phyloP scores from a whole-genome alignment of 495 filamentous ascomycete genomes.

The Penicillium longicatenatum region DNA sequence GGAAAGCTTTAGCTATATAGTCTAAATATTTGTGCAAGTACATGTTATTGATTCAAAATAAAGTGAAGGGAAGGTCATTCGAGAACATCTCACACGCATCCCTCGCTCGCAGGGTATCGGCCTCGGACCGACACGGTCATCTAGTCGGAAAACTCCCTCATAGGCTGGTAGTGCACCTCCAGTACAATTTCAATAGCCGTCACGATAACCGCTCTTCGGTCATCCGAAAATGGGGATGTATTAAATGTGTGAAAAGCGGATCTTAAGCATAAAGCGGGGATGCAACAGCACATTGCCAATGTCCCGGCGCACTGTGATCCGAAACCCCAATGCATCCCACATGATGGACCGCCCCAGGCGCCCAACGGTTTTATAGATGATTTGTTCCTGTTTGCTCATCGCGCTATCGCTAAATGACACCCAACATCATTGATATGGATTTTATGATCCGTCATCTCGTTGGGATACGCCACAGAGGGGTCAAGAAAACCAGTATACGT shows the following conservation, averaged over 20 bases:
- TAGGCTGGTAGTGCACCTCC: not conserved
- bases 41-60: no score
- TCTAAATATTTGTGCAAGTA: no score
- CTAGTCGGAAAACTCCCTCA: not conserved
- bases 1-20: not conserved
- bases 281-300: not conserved
- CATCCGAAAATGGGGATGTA: not conserved
- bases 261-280: slow-evolving; percentile 1
- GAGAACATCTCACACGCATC: no score
- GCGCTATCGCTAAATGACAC: not conserved
- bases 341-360: not conserved
- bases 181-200: slow-evolving; percentile 18
- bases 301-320: slow-evolving; percentile 12
- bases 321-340: not conserved
- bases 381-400: not conserved
- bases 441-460: not conserved
- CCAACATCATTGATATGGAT: not conserved
- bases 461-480: slow-evolving; percentile 1
- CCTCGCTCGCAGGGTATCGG: no score
- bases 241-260: not conserved
- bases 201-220: slow-evolving; percentile 11
- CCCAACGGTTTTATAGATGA: not conserved
- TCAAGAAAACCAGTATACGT: not conserved
- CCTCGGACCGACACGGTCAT: not conserved
- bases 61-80: no score